Conservation (phyloP, 1,284 basidiomycete genomes). For the Malassezia brasiliensis region DNA sequence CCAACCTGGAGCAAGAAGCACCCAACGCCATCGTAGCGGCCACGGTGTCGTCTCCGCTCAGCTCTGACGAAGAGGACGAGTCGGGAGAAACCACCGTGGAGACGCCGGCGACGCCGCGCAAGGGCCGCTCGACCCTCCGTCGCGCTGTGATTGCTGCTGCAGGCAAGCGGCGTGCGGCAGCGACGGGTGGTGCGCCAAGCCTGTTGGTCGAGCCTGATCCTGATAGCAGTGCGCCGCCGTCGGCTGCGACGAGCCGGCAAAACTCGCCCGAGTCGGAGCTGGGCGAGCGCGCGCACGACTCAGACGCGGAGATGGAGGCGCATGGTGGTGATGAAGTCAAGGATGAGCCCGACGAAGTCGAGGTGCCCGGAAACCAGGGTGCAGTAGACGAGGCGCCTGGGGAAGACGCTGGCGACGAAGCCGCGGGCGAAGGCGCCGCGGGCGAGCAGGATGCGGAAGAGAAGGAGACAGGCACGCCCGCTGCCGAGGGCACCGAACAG, state of each 20-base stretch:
- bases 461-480: conserved; percentile 13
- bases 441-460: conserved; percentile 1
- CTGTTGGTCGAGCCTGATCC: conserved; percentile 27
- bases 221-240: conserved; percentile 26
- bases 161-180: conserved; percentile 35
- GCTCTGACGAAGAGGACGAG: conserved; percentile 19
- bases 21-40: background rate
- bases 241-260: conserved; percentile 29
- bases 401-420: background rate
- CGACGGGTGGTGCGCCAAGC: conserved; percentile 35
- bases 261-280: conserved; percentile 18
- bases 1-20: background rate
- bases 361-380: background rate
- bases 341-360: conserved; percentile 11
- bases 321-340: conserved; percentile 18
- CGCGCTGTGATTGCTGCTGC: conserved; percentile 10
- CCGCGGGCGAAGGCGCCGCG: conserved; percentile 2
- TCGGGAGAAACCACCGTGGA: conserved; percentile 1
- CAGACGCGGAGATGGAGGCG: conserved; percentile 15
- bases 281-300: background rate
- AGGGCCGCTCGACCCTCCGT: conserved; percentile 3
- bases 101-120: background rate
- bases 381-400: background rate
- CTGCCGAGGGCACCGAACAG: conserved; percentile 20
- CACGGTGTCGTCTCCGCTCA: conserved; percentile 3